Evolutionary conservation across 352 stramenopile species (phyloP).

Genomic region (Aphanomyces cochlioides): DNA sequence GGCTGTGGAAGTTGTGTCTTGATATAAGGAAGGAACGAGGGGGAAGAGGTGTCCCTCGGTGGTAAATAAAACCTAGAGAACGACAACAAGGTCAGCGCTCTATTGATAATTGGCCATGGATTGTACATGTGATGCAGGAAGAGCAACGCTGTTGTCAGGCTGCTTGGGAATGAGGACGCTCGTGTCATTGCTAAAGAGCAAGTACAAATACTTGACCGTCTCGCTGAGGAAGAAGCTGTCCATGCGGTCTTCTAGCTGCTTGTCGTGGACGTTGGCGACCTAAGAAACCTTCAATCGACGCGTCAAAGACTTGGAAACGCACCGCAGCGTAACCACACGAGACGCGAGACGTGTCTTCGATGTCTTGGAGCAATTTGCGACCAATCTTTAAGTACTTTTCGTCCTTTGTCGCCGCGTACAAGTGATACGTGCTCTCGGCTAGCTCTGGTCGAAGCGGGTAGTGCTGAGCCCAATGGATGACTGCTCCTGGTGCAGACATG

Average conservation of each 20-base stretch:
- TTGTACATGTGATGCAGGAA: conserved; percentile 14
- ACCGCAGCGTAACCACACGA: conserved; percentile 90
- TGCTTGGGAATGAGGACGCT: conserved; percentile 60
- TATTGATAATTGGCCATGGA: not conserved
- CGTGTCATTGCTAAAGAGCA: conserved; percentile 95
- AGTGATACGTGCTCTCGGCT: conserved; percentile 95
- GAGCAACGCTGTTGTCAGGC: conserved; percentile 12
- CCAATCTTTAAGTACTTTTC: conserved; percentile 89
- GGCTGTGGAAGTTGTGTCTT: conserved; percentile 28
- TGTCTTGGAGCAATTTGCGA: conserved; percentile 80
- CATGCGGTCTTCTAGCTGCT: conserved; percentile 95
- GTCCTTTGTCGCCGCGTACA: conserved; percentile 88
- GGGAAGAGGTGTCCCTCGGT: conserved; percentile 79
- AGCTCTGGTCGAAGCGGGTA: conserved; percentile 96
- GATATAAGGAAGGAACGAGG: conserved; percentile 55
- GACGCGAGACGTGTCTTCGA: conserved; percentile 83
- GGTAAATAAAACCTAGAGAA: conserved; percentile 71
- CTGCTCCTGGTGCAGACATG: conserved; percentile 43
- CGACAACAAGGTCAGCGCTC: conserved; percentile 37
- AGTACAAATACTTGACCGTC: conserved; percentile 98
- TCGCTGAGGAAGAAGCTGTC: conserved; percentile 98
- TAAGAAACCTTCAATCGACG: conserved; percentile 18
- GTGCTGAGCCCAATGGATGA: conserved; percentile 73
- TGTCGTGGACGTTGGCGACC: conserved; percentile 88
- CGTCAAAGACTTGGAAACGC: conserved; percentile 34